Conservation (phyloP, 371 early-diverging fungal genomes). For the Dichotomocladium elegans region DNA sequence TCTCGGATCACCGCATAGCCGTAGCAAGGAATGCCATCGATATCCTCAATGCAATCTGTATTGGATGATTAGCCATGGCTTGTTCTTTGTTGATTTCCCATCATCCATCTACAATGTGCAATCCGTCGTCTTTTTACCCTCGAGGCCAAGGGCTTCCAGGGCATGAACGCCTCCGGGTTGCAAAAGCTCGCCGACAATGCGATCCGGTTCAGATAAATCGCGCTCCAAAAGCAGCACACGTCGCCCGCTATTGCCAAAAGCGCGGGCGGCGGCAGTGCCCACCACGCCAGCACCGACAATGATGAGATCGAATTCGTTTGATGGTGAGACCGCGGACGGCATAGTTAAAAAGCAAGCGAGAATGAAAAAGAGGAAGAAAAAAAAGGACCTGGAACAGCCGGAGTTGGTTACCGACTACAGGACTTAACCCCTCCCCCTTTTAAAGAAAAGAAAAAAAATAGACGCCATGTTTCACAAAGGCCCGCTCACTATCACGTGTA, state of each 20-base stretch:
- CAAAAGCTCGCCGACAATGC: constrained; percentile 95
- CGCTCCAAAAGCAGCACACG: constrained; percentile 78
- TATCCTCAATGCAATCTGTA: constrained; percentile 73
- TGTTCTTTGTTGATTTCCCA: too few relatives aligned
- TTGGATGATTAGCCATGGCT: neutral
- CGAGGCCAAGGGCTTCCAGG: constrained; percentile 71
- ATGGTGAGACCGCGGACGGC: constrained; percentile 9
- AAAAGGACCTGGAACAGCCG: neutral
- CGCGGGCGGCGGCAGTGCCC: constrained; percentile 80
- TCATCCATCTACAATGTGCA: neutral
- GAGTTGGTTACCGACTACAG: neutral
- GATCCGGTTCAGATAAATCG: constrained; percentile 86
- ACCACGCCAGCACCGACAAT: constrained; percentile 91
- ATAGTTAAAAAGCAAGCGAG: neutral
- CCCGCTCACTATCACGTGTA: neutral
- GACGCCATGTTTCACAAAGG: neutral
- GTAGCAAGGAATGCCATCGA: constrained; percentile 81
- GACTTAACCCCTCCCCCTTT: neutral
- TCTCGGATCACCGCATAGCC: constrained; percentile 82
- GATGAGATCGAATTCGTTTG: constrained; percentile 67
- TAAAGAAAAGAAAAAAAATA: neutral
- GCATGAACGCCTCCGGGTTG: constrained; percentile 92
- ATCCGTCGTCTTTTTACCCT: constrained; percentile 22
- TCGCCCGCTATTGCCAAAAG: constrained; percentile 69
- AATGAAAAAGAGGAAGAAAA: neutral